Conservation (phyloP, 495 filamentous ascomycete genomes). For the Talaromyces borbonicus region DNA sequence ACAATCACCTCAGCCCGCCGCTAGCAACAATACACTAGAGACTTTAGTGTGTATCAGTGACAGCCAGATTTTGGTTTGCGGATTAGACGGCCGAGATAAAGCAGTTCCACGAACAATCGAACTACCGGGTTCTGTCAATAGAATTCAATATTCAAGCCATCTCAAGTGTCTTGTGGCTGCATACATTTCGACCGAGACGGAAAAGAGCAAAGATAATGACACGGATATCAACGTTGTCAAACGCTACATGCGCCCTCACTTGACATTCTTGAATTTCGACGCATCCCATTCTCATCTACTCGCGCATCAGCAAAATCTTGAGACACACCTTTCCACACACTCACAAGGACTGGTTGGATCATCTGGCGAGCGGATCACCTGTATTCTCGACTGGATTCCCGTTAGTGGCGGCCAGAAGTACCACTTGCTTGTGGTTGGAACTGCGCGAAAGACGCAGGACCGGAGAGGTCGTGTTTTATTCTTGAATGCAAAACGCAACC, state of each 20-base stretch:
- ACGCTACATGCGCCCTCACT: conserved; percentile 21
- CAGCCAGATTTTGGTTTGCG: conserved; percentile 29
- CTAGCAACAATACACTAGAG: conserved; percentile 12
- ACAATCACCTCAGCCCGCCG: conserved; percentile 7
- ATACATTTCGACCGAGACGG: conserved; percentile 19
- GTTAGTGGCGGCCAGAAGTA: conserved; percentile 29
- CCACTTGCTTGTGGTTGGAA: conserved; percentile 39
- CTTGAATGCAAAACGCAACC: conserved; percentile 21
- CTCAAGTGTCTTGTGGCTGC: conserved; percentile 33
- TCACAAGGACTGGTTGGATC: conserved; percentile 25
- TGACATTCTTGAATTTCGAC: conserved; percentile 36
- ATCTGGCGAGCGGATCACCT: conserved; percentile 39
- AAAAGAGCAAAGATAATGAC: conserved; percentile 11
- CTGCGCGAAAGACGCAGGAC: conserved; percentile 19
- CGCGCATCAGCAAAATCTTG: background rate
- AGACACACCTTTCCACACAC: background rate
- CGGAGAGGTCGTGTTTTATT: conserved; percentile 29
- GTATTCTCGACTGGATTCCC: conserved; percentile 41
- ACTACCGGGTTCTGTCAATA: conserved; percentile 33
- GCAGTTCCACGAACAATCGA: conserved; percentile 34
- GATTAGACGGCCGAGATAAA: conserved; percentile 21
- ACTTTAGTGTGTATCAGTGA: conserved; percentile 37
- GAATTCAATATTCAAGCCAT: conserved; percentile 30
- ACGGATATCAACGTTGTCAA: conserved; percentile 11
- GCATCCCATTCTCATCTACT: background rate